Percentiles rank a stretch among this genome's conserved stretches.
phyloP scores from a whole-genome alignment of 805 yeast genomes.

The Kodamaea leandrae region DNA sequence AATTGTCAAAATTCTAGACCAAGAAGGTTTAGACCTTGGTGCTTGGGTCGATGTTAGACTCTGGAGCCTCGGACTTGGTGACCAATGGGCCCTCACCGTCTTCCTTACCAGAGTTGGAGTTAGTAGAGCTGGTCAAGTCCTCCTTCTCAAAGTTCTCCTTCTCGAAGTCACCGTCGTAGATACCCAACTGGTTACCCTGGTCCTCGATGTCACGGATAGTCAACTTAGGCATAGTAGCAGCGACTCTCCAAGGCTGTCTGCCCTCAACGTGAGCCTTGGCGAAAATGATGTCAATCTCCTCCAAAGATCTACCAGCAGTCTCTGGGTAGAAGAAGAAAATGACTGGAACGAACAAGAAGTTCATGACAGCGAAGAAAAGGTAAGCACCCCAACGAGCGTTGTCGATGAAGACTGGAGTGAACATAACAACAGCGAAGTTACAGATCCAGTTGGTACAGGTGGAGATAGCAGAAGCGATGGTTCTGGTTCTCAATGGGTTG shows the following conservation, averaged over 20 bases:
- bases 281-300: slow-evolving; percentile 54
- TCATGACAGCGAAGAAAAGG: slow-evolving; percentile 41
- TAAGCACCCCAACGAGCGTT: slow-evolving; percentile 41
- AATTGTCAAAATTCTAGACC: too few relatives aligned
- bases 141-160: slow-evolving; percentile 43
- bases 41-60: slow-evolving; percentile 4
- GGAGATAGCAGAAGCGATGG: slow-evolving; percentile 42
- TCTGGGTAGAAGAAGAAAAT: slow-evolving; percentile 42
- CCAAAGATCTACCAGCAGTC: slow-evolving; percentile 41
- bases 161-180: slow-evolving; percentile 44
- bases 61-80: background rate
- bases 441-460: slow-evolving; percentile 46
- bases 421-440: slow-evolving; percentile 47
- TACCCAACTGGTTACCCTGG: slow-evolving; percentile 58
- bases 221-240: slow-evolving; percentile 59
- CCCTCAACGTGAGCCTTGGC: slow-evolving; percentile 61
- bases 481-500: slow-evolving; percentile 47
- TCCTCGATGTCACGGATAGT: slow-evolving; percentile 54
- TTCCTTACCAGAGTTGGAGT: slow-evolving; percentile 17
- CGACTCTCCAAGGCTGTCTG: slow-evolving; percentile 61
- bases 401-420: slow-evolving; percentile 42
- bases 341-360: slow-evolving; percentile 36
- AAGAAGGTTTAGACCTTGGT: slow-evolving; percentile 8
- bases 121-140: slow-evolving; percentile 21
- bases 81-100: slow-evolving; percentile 11